Conservation (phyloP, 2,329 filamentous ascomycete genomes). For the Daldinia sp. region DNA sequence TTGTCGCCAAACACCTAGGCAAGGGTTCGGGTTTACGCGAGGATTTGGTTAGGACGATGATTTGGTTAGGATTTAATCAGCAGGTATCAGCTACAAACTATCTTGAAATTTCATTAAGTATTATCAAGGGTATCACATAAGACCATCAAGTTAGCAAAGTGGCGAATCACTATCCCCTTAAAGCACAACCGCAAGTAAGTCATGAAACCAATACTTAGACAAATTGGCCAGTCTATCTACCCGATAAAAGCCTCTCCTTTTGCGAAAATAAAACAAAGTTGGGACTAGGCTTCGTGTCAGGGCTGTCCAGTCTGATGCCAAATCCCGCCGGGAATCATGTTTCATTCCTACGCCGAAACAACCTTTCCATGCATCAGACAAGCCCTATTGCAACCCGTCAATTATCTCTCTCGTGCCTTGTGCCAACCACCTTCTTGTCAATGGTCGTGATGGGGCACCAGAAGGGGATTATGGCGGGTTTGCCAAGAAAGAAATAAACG, state of each 20-base stretch:
- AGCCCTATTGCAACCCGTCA: slow-evolving; percentile 24
- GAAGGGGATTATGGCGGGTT: slow-evolving; percentile 25
- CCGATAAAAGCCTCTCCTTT: slow-evolving; percentile 37
- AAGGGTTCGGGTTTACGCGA: not conserved
- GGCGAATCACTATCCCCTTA: slow-evolving; percentile 15
- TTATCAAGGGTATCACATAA: not conserved
- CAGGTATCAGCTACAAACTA: not conserved
- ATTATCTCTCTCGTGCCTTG: slow-evolving; percentile 22
- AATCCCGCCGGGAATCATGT: slow-evolving; percentile 37
- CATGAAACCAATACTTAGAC: slow-evolving; percentile 35
- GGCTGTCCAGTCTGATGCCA: slow-evolving; percentile 40
- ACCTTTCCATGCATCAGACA: slow-evolving; percentile 40
- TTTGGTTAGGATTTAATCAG: not conserved
- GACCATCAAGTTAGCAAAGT: not conserved
- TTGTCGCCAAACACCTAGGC: not conserved
- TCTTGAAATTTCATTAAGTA: not conserved
- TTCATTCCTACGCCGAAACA: slow-evolving; percentile 40
- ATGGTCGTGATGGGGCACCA: slow-evolving; percentile 30
- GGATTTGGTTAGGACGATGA: not conserved
- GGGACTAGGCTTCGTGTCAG: slow-evolving; percentile 27
- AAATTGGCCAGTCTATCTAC: slow-evolving; percentile 47
- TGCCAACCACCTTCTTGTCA: slow-evolving; percentile 30
- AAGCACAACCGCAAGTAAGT: not conserved
- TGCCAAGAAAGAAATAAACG: slow-evolving; percentile 28
- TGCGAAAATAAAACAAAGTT: slow-evolving; percentile 35